Percentiles rank a stretch among this genome's conserved stretches.
Evolutionary conservation across 2,329 filamentous ascomycete genomes (phyloP).

Genomic region (Coniochaeta pulveracea): DNA sequence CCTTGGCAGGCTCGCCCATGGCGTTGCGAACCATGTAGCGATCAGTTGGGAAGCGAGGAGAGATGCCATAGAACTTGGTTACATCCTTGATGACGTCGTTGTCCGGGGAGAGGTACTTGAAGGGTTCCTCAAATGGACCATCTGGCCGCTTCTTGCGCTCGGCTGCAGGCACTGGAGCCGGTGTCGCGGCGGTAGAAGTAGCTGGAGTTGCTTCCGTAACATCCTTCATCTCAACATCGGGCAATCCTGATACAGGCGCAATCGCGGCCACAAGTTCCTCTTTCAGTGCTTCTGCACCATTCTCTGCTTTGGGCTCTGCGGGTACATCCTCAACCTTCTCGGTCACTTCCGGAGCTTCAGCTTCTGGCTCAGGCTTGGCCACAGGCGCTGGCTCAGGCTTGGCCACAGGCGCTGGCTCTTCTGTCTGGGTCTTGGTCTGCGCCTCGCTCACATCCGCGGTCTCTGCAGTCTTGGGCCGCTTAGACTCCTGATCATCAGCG

Average conservation of each 20-base stretch:
- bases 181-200: constrained; percentile 12
- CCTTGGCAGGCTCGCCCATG: constrained; percentile 76
- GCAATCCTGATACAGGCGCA: constrained; percentile 5
- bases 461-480: constrained; percentile 29
- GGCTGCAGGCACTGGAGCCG: constrained; percentile 5
- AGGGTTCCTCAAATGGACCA: constrained; percentile 71
- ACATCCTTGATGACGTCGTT: constrained; percentile 71
- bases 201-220: constrained; percentile 6
- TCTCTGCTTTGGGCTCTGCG: constrained; percentile 7
- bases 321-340: constrained; percentile 6
- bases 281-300: constrained; percentile 8
- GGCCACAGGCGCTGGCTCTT: constrained; percentile 28
- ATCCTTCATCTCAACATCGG: neutral
- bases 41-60: constrained; percentile 73
- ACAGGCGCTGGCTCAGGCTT: constrained; percentile 13
- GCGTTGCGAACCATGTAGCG: constrained; percentile 96
- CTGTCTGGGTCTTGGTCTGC: constrained; percentile 8
- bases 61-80: constrained; percentile 75
- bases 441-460: constrained; percentile 13
- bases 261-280: constrained; percentile 10
- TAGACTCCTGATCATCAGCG: constrained; percentile 22
- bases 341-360: constrained; percentile 3
- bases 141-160: constrained; percentile 24
- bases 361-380: constrained; percentile 4
- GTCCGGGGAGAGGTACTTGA: constrained; percentile 72